Conservation (phyloP, 2,329 filamentous ascomycete species). For the Hypoxylon sp. region DNA sequence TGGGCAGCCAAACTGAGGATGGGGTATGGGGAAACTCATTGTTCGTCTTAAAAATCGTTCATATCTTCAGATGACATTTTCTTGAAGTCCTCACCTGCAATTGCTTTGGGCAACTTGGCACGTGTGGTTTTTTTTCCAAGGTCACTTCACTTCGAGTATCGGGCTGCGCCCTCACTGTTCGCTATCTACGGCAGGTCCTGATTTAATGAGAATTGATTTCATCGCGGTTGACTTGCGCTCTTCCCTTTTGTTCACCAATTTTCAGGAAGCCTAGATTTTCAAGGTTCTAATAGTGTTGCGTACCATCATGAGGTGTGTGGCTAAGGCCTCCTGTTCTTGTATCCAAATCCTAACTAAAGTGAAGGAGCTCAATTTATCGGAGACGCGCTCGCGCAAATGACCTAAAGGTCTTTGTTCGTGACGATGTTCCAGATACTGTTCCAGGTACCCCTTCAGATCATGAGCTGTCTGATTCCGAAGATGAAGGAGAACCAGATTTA, state of each 20-base stretch:
- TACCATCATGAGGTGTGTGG: conserved; percentile 39
- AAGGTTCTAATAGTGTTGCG: conserved; percentile 36
- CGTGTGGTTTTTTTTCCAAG: conserved; percentile 28
- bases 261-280: conserved; percentile 24
- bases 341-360: conserved; percentile 18
- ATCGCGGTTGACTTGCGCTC: conserved; percentile 18
- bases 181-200: conserved; percentile 40
- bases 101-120: conserved; percentile 28
- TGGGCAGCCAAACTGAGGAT: conserved; percentile 20
- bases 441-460: conserved; percentile 24
- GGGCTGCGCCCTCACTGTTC: conserved; percentile 42
- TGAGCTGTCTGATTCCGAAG: conserved; percentile 20
- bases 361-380: conserved; percentile 31
- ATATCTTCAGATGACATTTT: conserved; percentile 9
- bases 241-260: conserved; percentile 28
- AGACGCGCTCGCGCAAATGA: conserved; percentile 39
- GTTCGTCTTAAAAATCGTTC: conserved; percentile 23
- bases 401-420: conserved; percentile 33
- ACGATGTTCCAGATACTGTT: conserved; percentile 17
- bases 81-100: conserved; percentile 28
- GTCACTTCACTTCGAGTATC: conserved; percentile 37
- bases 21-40: conserved; percentile 1
- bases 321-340: not conserved
- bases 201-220: conserved; percentile 36
- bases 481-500: conserved; percentile 35